Evolutionary conservation across 345 rosid genomes (phyloP).

Genomic region (Eucalyptus coolabah): DNA sequence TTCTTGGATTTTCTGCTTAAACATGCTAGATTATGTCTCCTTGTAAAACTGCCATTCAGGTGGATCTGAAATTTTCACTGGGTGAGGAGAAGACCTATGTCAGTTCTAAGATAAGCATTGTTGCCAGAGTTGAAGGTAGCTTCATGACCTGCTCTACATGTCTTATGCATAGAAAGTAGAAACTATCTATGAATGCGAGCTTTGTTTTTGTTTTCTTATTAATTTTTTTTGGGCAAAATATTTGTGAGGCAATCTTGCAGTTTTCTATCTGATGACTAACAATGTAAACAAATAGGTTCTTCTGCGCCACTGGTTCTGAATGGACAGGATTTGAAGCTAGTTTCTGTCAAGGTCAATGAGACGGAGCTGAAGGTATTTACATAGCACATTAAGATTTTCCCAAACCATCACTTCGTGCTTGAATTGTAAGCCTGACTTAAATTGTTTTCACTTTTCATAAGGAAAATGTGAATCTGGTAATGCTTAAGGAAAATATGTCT

Average conservation of each 20-base stretch:
- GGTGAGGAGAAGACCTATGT: slow-evolving; percentile 96
- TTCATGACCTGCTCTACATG: neutral
- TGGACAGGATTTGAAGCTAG: slow-evolving; percentile 69
- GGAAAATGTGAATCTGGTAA: neutral
- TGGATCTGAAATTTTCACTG: slow-evolving; percentile 67
- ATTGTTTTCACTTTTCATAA: neutral
- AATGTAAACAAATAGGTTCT: slow-evolving; percentile 36
- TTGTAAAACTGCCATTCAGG: slow-evolving; percentile 26
- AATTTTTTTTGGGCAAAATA: neutral
- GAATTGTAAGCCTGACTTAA: neutral
- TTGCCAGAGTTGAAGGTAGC: slow-evolving; percentile 78
- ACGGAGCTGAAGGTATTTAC: slow-evolving; percentile 56
- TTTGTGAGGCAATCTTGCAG: neutral
- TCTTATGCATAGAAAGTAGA: neutral
- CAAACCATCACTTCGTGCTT: neutral
- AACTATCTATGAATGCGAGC: neutral
- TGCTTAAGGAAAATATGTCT: neutral
- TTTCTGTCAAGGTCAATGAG: slow-evolving; percentile 60
- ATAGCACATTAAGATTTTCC: neutral
- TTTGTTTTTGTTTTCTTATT: neutral
- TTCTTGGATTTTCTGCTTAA: neutral
- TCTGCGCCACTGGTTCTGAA: slow-evolving; percentile 68
- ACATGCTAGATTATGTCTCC: neutral
- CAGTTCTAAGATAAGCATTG: slow-evolving; percentile 62
- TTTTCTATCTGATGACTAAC: neutral